phyloP scores from a whole-genome alignment of 768 basidiomycete genomes.

The Russula dissimulans region DNA sequence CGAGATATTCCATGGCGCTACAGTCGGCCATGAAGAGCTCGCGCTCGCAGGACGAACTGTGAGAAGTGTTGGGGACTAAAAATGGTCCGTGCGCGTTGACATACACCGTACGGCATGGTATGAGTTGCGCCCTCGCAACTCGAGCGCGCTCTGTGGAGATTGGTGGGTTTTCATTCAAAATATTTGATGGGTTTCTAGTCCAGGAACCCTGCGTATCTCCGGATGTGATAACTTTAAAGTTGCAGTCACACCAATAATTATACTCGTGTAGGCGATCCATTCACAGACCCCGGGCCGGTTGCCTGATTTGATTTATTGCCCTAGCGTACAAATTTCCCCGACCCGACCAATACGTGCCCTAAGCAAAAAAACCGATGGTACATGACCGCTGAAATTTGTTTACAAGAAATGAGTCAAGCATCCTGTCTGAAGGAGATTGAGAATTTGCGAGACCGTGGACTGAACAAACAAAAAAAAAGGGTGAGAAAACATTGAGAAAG shows the following conservation, averaged over 20 bases:
- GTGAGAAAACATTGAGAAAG: neutral
- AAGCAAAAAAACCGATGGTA: neutral
- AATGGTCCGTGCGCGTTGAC: slow-evolving; percentile 5
- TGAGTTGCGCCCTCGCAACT: neutral
- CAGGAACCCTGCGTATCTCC: slow-evolving; percentile 9
- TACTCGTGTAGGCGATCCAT: neutral
- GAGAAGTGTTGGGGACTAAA: neutral
- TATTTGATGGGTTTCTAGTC: neutral
- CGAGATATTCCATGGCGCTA: too few species aligned
- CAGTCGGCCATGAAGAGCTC: too few species aligned
- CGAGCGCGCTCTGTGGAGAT: slow-evolving; percentile 5
- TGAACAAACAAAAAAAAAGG: neutral
- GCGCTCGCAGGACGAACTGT: neutral
- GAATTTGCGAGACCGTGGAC: neutral
- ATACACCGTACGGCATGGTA: neutral
- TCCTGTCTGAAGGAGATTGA: neutral
- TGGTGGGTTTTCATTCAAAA: neutral
- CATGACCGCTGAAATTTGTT: neutral
- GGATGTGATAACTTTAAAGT: slow-evolving; percentile 1
- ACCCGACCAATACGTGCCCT: neutral
- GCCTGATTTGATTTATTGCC: neutral
- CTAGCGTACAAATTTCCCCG: neutral
- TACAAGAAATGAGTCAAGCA: neutral
- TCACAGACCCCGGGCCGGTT: neutral
- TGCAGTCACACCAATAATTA: neutral